Conservation (phyloP, 371 early-diverging fungal species). For the Actinomortierella wolfii region DNA sequence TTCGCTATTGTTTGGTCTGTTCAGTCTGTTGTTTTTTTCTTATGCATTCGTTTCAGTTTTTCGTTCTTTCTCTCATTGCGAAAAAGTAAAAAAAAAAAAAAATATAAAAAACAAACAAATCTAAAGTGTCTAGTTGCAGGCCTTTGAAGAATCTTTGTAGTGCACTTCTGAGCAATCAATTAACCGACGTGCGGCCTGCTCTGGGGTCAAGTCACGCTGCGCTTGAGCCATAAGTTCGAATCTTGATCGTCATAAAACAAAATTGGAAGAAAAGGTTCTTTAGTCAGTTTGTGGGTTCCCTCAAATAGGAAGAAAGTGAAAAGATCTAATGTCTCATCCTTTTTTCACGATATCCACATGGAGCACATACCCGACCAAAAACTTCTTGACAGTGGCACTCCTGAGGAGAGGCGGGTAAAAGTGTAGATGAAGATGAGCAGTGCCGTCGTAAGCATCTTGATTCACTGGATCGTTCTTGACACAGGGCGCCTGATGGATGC, state of each 20-base stretch:
- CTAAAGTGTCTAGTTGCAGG: background rate
- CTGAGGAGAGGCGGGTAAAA: constrained; percentile 94
- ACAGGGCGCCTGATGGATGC: constrained; percentile 84
- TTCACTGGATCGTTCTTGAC: constrained; percentile 48
- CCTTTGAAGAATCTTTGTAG: constrained; percentile 50
- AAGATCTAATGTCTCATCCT: too few relatives aligned
- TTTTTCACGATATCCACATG: too few relatives aligned
- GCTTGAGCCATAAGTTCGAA: constrained; percentile 94
- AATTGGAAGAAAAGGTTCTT: background rate
- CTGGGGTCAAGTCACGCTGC: constrained; percentile 93
- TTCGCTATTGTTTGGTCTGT: background rate
- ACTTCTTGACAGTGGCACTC: constrained; percentile 89
- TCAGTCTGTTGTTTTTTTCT: background rate
- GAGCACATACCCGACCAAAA: constrained; percentile 91
- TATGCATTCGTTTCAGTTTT: background rate
- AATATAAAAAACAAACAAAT: background rate
- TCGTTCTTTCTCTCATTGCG: background rate
- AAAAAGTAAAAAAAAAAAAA: background rate
- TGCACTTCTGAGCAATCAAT: constrained; percentile 61
- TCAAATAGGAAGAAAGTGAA: constrained; percentile 2
- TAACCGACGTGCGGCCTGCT: constrained; percentile 79
- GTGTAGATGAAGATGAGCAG: constrained; percentile 87
- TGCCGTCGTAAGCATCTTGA: constrained; percentile 37
- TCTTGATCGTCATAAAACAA: constrained; percentile 33
- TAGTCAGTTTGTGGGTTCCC: constrained; percentile 1